These are phyloP conservation scores for Acer saccharum DNA, from an alignment of 345 rosid genomes.

Conservation along the genomic window DNA sequence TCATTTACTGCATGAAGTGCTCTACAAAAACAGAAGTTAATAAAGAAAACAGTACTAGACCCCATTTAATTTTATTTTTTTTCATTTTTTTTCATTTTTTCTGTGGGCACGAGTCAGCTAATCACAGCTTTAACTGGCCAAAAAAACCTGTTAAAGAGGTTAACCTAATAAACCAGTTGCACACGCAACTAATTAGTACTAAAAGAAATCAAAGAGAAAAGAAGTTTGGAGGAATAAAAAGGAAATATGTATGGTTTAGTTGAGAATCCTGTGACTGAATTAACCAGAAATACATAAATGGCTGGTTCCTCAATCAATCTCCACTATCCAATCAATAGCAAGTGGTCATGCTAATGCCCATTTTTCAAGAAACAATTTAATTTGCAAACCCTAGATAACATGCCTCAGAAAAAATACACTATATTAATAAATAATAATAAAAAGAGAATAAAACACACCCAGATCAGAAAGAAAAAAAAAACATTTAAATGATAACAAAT, in stretches of 20 bases:
- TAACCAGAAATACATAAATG: neutral
- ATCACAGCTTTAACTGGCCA: neutral
- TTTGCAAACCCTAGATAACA: constrained; percentile 1
- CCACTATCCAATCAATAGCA: neutral
- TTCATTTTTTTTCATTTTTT: too few relatives aligned
- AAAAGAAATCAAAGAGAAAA: neutral
- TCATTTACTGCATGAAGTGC: neutral
- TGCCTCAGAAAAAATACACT: neutral
- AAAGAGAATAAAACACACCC: neutral
- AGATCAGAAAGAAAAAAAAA: too few relatives aligned
- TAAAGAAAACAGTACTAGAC: neutral
- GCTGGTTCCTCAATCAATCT: neutral
- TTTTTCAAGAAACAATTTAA: constrained; percentile 12
- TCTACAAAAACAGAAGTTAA: neutral
- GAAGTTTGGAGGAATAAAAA: neutral
- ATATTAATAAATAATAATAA: neutral
- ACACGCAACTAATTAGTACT: neutral
- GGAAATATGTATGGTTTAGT: neutral
- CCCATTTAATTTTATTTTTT: too few relatives aligned
- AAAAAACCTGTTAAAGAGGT: neutral
- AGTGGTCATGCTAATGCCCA: neutral
- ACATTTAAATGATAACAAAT: neutral
- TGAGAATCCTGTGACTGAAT: neutral
- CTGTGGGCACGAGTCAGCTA: too few relatives aligned
- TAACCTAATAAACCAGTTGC: neutral